Base-by-base conservation (phyloP, 2,329 filamentous ascomycete genomes). In the Colletotrichum chlorophyti region DNA sequence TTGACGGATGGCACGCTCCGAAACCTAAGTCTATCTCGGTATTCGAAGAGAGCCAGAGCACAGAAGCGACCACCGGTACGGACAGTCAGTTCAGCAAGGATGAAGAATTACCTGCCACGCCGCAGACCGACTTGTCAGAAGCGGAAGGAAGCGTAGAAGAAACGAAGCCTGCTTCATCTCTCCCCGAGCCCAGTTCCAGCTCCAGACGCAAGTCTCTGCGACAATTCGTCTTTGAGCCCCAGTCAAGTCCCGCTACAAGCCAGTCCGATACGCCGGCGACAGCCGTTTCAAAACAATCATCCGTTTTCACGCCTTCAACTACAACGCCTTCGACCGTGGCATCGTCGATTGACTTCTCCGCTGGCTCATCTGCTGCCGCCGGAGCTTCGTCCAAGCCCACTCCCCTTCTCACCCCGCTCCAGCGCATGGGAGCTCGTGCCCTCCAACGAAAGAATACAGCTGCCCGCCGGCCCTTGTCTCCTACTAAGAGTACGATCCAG, bases 351-450 rank as follows among this genome's bases (percentile, higher is more conserved):
- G 64, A 76, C 61, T 69, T 81, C 62, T 66, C 75, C 55, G 17
- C 71, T 66, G 21, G 72, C 68, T 29, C 54, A 14, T 31, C 41
- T 6, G 26, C 53, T 6, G 26, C 53, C 11, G 38, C 55, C 2
- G 73, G 72, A 15, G 78, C 78, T 24, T 68, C 72, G 14, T 68
- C 74, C 63, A 74, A 81, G 42, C 72, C 77, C 61, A 70, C 77
- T 49, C 64, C 76, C 60, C 69, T 81, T 61, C 65, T 76, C 62
- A 85, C 83, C 0, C 82, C 83, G 3, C 70, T 86, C 4, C 81
- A 85, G 60, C 79, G 82, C 38, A 74, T 86, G 26, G 80, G 81
- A 14, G 74, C 73, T 27, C 75, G 74, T 58, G 83, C 83, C 1
- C 58, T 81, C 8, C 66, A 69, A 17, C 71, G 72, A 23, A 61